Evolutionary conservation across 345 rosid genomes (phyloP), one percentile per base, ranked within the genome.

Genomic region (Trapa bicornis): DNA sequence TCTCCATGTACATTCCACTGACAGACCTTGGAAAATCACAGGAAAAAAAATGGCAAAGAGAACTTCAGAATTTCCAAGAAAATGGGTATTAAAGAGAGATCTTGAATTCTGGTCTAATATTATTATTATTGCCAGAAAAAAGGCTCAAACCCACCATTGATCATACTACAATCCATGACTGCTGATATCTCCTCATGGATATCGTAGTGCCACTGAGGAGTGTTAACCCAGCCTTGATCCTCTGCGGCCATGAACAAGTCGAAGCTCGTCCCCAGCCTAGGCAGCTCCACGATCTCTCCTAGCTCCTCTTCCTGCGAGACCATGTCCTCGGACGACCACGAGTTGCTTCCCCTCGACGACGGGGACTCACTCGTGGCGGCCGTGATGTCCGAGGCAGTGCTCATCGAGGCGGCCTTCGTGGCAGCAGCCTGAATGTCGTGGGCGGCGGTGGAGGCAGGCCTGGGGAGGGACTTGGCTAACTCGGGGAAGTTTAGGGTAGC

Each of bases 401-500:
- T 71, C 83, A 82, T 80, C 36, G 79, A 66, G 32, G 89, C 89
- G 16, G 89, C 89, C 67, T 71, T 76, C 2, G 80, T 66, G 13
- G 89, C 89, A 11, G 89, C 89, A 41, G 79, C 82, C 67, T 81
- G 86, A 61, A 85, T 77, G 65, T 83, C 84, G 0, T 72, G 75
- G 5, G 89, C 81, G 2, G 84, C 73, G 72, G 36, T 65, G 47
- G 89, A 82, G 1, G 69, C 73, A 3, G 87, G 87, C 22, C 78
- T 78, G 32, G 89, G 89, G 37, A 83, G 75, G 33, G 71, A 72
- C 2, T 41, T 72, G 56, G 83, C 78, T 47, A 80, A 78, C 29
- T 81, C 75, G 36, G 89, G 89, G 76, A 85, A 85, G 77, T 83
- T 83, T 47, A 83, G 87, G 64, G 76, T 70, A 6, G 87, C 87